These are phyloP conservation scores for Collybia nuda DNA, from an alignment of 768 basidiomycete species.

Conservation along the genomic window DNA sequence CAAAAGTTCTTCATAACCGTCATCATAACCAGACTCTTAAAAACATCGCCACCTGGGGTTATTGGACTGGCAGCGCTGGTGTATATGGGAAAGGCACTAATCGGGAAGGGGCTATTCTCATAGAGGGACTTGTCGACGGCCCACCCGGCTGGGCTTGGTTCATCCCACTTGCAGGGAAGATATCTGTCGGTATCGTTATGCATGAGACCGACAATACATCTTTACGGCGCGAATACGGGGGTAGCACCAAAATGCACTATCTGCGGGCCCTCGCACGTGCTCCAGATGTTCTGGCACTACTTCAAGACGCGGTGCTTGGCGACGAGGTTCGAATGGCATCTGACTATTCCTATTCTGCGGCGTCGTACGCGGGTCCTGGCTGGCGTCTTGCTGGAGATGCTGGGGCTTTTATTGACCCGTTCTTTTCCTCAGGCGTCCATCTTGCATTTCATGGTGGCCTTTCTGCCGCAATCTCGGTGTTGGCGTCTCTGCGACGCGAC, in stretches of 20 bases:
- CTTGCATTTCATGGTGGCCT: conserved; percentile 37
- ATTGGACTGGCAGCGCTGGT: conserved; percentile 27
- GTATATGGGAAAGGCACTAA: conserved; percentile 26
- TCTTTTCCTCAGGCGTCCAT: conserved; percentile 57
- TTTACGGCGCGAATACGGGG: conserved; percentile 23
- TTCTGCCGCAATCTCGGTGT: conserved; percentile 34
- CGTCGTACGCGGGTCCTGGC: conserved; percentile 26
- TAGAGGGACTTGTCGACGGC: conserved; percentile 39
- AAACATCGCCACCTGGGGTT: conserved; percentile 35
- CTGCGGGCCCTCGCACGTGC: conserved; percentile 24
- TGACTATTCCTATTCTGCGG: conserved; percentile 35
- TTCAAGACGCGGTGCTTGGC: conserved; percentile 23
- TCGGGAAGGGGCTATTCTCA: conserved; percentile 32
- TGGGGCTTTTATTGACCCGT: conserved; percentile 61
- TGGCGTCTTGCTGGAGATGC: conserved; percentile 35
- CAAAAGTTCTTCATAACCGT: conserved; percentile 32
- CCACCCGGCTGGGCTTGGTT: conserved; percentile 62
- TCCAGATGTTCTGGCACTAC: conserved; percentile 21
- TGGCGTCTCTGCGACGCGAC: conserved; percentile 28
- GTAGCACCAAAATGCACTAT: conserved; percentile 20
- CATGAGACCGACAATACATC: conserved; percentile 29
- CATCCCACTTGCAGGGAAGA: conserved; percentile 49
- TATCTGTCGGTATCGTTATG: conserved; percentile 55
- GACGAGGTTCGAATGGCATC: conserved; percentile 26
- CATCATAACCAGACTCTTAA: conserved; percentile 28